Evolutionary conservation across 106 monocot genomes (phyloP).

Genomic region (Acorus calamus): DNA sequence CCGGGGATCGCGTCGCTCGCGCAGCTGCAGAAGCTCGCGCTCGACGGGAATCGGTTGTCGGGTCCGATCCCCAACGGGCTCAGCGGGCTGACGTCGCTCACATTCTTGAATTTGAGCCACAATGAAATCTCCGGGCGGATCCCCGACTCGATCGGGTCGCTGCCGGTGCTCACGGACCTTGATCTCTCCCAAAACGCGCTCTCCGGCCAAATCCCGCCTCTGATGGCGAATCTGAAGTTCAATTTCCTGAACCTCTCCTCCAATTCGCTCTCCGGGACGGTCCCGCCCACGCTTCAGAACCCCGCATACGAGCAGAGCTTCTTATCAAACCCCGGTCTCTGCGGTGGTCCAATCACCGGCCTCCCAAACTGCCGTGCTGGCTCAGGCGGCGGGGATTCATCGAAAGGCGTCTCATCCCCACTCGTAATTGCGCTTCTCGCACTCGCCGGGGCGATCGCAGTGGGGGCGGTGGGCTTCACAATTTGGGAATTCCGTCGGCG

Average conservation of each 20-base stretch:
- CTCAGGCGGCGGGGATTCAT: neutral
- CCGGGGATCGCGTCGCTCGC: too few relatives aligned
- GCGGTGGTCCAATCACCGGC: constrained; percentile 1
- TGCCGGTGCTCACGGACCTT: constrained; percentile 42
- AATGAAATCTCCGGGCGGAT: constrained; percentile 41
- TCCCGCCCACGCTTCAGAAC: constrained; percentile 39
- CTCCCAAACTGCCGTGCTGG: constrained; percentile 15
- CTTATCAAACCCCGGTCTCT: constrained; percentile 46
- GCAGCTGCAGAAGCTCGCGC: too few relatives aligned
- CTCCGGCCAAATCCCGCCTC: constrained; percentile 33
- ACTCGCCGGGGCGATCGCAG: constrained; percentile 9
- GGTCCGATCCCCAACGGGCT: too few relatives aligned
- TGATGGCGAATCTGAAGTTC: constrained; percentile 24
- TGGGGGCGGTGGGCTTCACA: constrained; percentile 2
- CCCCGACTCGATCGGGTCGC: constrained; percentile 33
- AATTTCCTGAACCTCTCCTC: constrained; percentile 62
- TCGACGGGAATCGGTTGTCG: too few relatives aligned
- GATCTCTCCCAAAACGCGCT: constrained; percentile 67
- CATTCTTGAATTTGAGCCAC: too few relatives aligned
- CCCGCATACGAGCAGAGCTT: constrained; percentile 43
- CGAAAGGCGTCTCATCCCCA: too few relatives aligned
- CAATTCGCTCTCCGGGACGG: constrained; percentile 52
- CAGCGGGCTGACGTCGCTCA: too few relatives aligned
- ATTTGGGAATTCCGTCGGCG: constrained; percentile 19
- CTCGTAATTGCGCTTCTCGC: constrained; percentile 14